Conservation (phyloP, 106 monocot genomes). For the Allium fistulosum region DNA sequence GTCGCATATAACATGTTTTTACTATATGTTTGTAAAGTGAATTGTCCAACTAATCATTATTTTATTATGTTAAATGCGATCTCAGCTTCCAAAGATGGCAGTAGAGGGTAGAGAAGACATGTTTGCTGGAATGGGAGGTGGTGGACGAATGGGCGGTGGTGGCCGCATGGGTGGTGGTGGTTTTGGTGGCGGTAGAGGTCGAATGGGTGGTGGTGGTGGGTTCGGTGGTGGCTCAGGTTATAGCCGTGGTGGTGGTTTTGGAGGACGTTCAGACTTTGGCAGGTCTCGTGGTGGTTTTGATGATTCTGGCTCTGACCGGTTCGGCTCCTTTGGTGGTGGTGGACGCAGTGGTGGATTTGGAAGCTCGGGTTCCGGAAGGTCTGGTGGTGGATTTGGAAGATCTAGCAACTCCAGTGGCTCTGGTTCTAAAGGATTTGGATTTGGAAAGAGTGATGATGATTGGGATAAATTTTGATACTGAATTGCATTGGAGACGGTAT, state of each 20-base stretch:
- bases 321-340: not conserved
- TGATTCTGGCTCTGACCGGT: not conserved
- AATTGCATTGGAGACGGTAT: not conserved
- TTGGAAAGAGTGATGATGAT: not conserved
- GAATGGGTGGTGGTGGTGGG: not conserved
- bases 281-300: not conserved
- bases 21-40: not conserved
- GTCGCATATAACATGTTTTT: not conserved
- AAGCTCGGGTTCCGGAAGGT: not conserved
- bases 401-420: not conserved
- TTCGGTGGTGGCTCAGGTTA: not conserved
- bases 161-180: slow-evolving; percentile 15
- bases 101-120: slow-evolving; percentile 23
- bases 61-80: not conserved
- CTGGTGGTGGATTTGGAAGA: slow-evolving; percentile 2
- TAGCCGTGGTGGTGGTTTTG: not conserved
- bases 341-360: slow-evolving; percentile 1
- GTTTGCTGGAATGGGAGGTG: not conserved
- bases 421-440: slow-evolving; percentile 5
- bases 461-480: not conserved
- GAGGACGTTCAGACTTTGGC: not conserved
- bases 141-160: slow-evolving; percentile 23
- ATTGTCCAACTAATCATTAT: not conserved
- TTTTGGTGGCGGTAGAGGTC: slow-evolving; percentile 9
- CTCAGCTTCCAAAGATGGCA: slow-evolving; percentile 65